Base-by-base conservation (phyloP, 73 alveolate genomes). In the Paramecium bursaria region DNA sequence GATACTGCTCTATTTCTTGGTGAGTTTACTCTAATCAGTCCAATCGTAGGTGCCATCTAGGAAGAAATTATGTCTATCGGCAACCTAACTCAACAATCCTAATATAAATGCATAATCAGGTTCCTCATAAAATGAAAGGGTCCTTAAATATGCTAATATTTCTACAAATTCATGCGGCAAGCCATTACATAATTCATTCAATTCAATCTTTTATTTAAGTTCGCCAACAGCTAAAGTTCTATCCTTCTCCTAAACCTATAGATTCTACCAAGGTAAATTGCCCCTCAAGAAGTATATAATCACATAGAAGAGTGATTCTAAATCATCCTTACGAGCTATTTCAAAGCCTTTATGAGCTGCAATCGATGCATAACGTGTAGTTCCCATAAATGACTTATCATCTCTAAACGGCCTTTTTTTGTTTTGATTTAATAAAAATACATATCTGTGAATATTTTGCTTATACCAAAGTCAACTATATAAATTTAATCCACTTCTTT, bases 361-460 rank as follows among this genome's bases (percentile, higher is more conserved):
- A 14, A 94, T 86, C 1, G 98, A 94, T 25, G 98, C 98, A 92
- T 95, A 95, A 47, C 99, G 75, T 27, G 98, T 95, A 26, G 99
- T 94, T 3, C 99, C 95, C 61, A 52, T 76, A 30, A 76, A 52
- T 10, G 76, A 30, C 21, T 76, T 76, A 14, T 74, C 88, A n/a
- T 33, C 17, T 27, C 53, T 57, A 29, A 76, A 50, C 3, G 88
- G 88, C 82, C 82, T 67, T n/a, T 3, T 7, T 23, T 0, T 39
- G 1, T 15, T 25, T 35, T 31, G 21, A 39, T 39, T 15, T 39
- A 39, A 39, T 39, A 39, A 39, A 39, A 39, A 11, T 39, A 39
- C 11, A 5, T 39, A 25, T 76, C 4, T 25, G 46, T 3, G 31
- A 30, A 76, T n/a, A 52, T 60, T 52, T 76, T 76, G 30, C 85